phyloP scores from a whole-genome alignment of 768 basidiomycete genomes.

The Candolleomyces aberdarensis region DNA sequence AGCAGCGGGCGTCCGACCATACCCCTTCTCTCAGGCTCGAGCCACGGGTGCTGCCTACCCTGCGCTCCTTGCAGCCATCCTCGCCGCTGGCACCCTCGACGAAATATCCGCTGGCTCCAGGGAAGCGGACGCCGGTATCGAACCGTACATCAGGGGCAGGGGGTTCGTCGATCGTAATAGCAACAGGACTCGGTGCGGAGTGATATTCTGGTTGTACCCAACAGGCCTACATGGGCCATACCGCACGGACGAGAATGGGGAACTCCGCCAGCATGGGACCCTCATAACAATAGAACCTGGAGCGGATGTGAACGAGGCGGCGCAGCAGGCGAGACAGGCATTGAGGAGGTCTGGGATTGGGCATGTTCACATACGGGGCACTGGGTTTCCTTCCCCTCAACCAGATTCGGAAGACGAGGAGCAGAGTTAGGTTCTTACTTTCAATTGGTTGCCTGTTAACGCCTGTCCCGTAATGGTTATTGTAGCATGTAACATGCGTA shows the following conservation, averaged over 20 bases:
- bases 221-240: slow-evolving; percentile 12
- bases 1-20: neutral
- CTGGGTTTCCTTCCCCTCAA: neutral
- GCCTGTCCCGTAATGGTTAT: too few species aligned
- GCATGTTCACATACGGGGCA: slow-evolving; percentile 9
- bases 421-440: neutral
- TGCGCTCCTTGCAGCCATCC: slow-evolving; percentile 12
- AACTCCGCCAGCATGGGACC: neutral
- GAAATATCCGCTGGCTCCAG: slow-evolving; percentile 8
- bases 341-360: slow-evolving; percentile 4
- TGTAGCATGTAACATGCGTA: too few species aligned
- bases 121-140: slow-evolving; percentile 10
- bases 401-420: neutral
- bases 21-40: slow-evolving; percentile 7
- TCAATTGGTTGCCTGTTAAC: neutral
- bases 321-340: neutral
- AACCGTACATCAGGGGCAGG: slow-evolving; percentile 7
- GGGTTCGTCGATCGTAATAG: neutral
- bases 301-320: neutral
- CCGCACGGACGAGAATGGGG: slow-evolving; percentile 2
- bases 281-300: neutral
- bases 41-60: neutral
- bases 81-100: slow-evolving; percentile 11
- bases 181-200: neutral
- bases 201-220: slow-evolving; percentile 13